A percentile compares a stretch with the other conserved stretches of the same genome.
These are phyloP conservation scores for Elsinoe batatas DNA, from an alignment of 2,329 filamentous ascomycete genomes.

Conservation along the genomic window DNA sequence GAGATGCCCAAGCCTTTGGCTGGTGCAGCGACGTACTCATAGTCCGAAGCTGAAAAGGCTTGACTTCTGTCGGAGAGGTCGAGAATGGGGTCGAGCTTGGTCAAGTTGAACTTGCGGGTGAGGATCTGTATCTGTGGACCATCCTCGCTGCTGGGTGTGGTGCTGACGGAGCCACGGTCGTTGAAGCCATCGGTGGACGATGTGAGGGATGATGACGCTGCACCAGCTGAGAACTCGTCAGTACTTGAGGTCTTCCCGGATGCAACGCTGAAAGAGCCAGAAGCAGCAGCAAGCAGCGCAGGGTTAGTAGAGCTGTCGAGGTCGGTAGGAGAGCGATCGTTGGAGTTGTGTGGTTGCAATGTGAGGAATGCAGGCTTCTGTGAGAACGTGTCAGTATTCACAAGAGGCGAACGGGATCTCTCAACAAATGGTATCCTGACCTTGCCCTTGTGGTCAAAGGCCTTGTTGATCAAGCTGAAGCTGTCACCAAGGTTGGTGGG, in stretches of 20 bases:
- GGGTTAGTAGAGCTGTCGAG: not conserved
- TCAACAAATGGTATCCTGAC: not conserved
- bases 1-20: not conserved
- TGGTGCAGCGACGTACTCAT: not conserved
- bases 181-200: not conserved
- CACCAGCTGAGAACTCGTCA: not conserved
- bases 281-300: not conserved
- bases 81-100: not conserved
- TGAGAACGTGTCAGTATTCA: not conserved
- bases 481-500: not conserved
- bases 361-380: not conserved
- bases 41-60: not conserved
- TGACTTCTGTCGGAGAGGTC: not conserved
- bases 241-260: not conserved
- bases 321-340: not conserved
- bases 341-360: not conserved
- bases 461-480: not conserved
- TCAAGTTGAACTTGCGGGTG: not conserved
- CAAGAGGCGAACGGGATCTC: not conserved
- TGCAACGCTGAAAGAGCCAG: not conserved
- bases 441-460: not conserved
- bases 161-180: not conserved
- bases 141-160: not conserved
- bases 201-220: not conserved
- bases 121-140: not conserved